Evolutionary conservation across 768 basidiomycete genomes (phyloP).

Genomic region (Mycena rosella): DNA sequence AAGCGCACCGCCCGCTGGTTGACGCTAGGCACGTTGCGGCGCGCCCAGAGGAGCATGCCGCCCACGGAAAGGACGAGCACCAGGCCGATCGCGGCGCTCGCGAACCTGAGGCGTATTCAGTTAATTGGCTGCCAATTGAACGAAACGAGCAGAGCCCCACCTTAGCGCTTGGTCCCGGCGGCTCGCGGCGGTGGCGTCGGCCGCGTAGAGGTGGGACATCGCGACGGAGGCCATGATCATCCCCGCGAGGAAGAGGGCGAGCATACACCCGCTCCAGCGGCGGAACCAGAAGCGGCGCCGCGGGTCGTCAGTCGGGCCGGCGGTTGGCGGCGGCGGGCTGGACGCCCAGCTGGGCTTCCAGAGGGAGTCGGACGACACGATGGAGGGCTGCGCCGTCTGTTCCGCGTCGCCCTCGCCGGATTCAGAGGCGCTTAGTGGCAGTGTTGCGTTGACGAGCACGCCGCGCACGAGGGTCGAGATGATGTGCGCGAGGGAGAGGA

Average conservation of each 20-base stretch:
- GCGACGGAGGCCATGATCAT: constrained; percentile 43
- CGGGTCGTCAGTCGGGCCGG: constrained; percentile 40
- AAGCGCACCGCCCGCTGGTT: constrained; percentile 38
- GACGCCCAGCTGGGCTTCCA: background rate
- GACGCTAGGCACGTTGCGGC: constrained; percentile 38
- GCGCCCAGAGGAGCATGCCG: constrained; percentile 40
- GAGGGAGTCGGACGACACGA: constrained; percentile 18
- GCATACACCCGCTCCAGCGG: constrained; percentile 41
- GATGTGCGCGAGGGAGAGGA: constrained; percentile 40
- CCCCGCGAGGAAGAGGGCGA: constrained; percentile 39
- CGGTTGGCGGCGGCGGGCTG: background rate
- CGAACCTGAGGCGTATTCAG: constrained; percentile 38
- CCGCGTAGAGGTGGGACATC: constrained; percentile 37
- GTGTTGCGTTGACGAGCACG: constrained; percentile 45
- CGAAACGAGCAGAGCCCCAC: constrained; percentile 5
- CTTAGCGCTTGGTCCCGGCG: constrained; percentile 38
- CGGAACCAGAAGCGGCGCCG: constrained; percentile 46
- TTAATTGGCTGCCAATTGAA: too few relatives aligned
- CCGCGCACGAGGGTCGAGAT: constrained; percentile 38
- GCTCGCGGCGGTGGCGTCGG: constrained; percentile 33
- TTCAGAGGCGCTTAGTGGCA: constrained; percentile 11
- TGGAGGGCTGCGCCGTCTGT: background rate
- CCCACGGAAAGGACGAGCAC: constrained; percentile 39
- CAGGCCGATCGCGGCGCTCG: constrained; percentile 44
- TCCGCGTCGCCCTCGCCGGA: too few relatives aligned